phyloP scores from a whole-genome alignment of 2,329 filamentous ascomycete genomes.

The Colletotrichum melonis region DNA sequence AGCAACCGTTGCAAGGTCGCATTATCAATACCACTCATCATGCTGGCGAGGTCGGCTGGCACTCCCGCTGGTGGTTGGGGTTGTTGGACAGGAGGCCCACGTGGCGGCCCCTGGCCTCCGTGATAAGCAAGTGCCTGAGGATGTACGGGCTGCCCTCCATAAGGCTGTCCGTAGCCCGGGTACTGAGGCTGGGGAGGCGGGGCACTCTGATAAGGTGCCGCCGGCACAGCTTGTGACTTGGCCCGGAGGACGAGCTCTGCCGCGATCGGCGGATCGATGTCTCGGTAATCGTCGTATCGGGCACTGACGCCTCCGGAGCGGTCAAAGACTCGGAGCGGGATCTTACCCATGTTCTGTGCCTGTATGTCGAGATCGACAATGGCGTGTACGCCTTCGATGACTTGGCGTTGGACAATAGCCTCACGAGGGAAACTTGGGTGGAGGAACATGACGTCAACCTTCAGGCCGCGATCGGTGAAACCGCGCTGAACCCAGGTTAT shows the following conservation, averaged over 20 bases:
- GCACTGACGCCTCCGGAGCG: constrained; percentile 79
- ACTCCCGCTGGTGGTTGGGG: constrained; percentile 43
- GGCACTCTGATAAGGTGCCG: constrained; percentile 39
- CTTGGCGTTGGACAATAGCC: constrained; percentile 84
- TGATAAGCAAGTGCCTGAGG: constrained; percentile 35
- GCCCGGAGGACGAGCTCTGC: constrained; percentile 83
- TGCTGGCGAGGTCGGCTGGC: constrained; percentile 67
- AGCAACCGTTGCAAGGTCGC: constrained; percentile 78
- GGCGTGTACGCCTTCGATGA: constrained; percentile 88
- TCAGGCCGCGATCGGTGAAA: constrained; percentile 78
- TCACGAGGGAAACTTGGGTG: constrained; percentile 76
- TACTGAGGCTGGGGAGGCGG: constrained; percentile 27
- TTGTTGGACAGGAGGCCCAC: constrained; percentile 7
- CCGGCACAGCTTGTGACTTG: constrained; percentile 57
- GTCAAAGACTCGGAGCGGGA: constrained; percentile 88
- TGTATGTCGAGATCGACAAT: constrained; percentile 80
- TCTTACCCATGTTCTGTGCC: constrained; percentile 77
- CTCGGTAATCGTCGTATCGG: constrained; percentile 87
- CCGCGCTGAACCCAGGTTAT: constrained; percentile 83
- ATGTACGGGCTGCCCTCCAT: constrained; percentile 42
- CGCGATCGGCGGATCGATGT: constrained; percentile 81
- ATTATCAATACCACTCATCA: constrained; percentile 77
- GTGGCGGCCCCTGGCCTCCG: constrained; percentile 35
- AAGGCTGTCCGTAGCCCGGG: constrained; percentile 45
- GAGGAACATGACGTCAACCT: constrained; percentile 82